Conservation (phyloP, 78 protist species). For the Bigelowiella natans region DNA sequence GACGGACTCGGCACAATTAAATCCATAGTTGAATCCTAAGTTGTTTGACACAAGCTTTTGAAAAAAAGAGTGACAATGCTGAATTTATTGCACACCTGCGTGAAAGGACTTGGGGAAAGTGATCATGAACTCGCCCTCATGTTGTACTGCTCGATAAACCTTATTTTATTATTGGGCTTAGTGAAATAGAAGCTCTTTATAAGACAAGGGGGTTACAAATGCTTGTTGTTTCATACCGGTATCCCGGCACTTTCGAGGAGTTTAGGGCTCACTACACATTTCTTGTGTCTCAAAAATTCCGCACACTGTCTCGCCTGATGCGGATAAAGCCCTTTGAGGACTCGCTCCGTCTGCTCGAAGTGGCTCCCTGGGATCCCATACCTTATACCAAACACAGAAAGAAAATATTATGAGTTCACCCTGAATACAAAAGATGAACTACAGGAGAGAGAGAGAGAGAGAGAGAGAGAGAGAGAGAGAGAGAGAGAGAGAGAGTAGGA, state of each 20-base stretch:
- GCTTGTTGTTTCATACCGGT: no score
- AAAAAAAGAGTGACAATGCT: no score
- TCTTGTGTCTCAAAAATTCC: background rate
- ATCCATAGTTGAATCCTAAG: background rate
- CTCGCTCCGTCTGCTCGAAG: background rate
- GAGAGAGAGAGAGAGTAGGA: no score
- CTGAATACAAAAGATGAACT: no score
- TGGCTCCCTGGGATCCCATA: background rate
- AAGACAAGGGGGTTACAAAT: no score
- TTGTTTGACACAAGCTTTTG: no score
- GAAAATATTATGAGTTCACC: no score
- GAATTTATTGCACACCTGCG: background rate
- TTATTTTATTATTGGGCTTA: no score
- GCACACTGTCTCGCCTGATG: background rate
- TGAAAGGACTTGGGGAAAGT: background rate
- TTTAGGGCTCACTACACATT: background rate
- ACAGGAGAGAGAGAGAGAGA: no score
- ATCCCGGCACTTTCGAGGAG: background rate
- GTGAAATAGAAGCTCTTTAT: no score
- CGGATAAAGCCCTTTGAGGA: background rate
- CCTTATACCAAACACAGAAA: no score
- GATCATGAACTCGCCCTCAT: background rate
- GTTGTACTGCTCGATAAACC: background rate
- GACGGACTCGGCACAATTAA: background rate
- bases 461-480: no score